Percentiles rank a stretch among this genome's conserved stretches.
phyloP scores from a whole-genome alignment of 1,284 basidiomycete species.

The Wallemia hederae region DNA sequence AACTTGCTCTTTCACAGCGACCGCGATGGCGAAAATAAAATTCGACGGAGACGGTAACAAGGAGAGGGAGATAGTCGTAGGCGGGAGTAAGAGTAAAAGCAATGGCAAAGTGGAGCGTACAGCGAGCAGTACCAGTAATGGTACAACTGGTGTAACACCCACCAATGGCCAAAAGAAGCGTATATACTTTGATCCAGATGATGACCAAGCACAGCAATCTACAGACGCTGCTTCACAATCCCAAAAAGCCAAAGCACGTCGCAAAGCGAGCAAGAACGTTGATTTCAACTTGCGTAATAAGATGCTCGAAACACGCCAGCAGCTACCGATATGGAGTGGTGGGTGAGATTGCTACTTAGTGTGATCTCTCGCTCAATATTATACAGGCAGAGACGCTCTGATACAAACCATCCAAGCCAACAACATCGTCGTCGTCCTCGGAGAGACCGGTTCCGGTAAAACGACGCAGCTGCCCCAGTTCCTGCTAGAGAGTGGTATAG shows the following conservation, averaged over 20 bases:
- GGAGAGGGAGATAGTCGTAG: background rate
- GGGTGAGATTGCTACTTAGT: background rate
- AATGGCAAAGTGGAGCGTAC: too few relatives aligned
- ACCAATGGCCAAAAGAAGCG: too few relatives aligned
- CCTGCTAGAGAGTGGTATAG: slow-evolving; percentile 35
- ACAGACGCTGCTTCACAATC: too few relatives aligned
- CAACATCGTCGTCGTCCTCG: slow-evolving; percentile 70
- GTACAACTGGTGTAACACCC: too few relatives aligned
- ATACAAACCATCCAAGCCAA: slow-evolving; percentile 40
- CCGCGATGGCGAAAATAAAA: background rate
- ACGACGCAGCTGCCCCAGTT: slow-evolving; percentile 89
- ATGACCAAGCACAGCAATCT: too few relatives aligned
- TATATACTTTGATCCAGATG: too few relatives aligned
- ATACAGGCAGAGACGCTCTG: slow-evolving; percentile 38
- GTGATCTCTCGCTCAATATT: background rate
- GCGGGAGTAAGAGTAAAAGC: too few relatives aligned
- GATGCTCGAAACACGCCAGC: background rate
- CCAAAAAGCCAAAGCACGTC: background rate
- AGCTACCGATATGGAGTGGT: background rate
- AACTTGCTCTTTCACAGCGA: background rate
- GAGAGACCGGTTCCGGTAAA: slow-evolving; percentile 93
- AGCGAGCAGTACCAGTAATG: too few relatives aligned
- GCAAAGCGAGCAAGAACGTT: background rate
- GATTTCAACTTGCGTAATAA: background rate
- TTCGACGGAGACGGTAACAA: background rate